phyloP scores from a whole-genome alignment of 2,329 filamentous ascomycete species.

The Capronia americana region DNA sequence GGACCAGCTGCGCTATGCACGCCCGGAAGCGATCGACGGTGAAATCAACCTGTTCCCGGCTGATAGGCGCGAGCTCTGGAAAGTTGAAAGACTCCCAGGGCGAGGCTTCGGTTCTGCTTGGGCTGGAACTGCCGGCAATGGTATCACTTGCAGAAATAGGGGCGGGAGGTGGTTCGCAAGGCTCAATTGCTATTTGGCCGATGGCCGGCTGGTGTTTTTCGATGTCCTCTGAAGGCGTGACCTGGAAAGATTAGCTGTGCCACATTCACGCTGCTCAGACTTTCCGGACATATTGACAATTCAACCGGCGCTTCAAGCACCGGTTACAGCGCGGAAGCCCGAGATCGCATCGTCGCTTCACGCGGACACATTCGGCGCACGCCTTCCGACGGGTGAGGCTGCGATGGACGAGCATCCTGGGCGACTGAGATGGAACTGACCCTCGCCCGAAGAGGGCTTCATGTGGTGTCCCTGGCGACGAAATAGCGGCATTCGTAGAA shows the following conservation, averaged over 20 bases:
- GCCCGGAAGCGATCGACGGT: neutral
- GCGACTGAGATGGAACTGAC: neutral
- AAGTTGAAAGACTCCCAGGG: constrained; percentile 7
- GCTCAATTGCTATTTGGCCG: no score
- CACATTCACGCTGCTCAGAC: neutral
- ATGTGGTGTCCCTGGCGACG: no score
- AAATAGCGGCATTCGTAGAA: neutral
- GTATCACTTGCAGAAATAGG: no score
- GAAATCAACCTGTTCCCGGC: constrained; percentile 15
- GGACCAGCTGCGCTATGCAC: constrained; percentile 9
- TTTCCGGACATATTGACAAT: constrained; percentile 3
- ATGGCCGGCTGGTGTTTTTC: neutral
- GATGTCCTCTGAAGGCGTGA: neutral
- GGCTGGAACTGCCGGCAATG: neutral
- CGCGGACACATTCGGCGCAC: neutral
- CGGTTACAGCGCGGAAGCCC: constrained; percentile 6
- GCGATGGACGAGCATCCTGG: constrained; percentile 12
- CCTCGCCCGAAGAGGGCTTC: no score
- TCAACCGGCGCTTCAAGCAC: neutral
- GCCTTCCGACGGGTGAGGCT: constrained; percentile 10
- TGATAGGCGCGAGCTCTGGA: constrained; percentile 15
- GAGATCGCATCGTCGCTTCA: constrained; percentile 16
- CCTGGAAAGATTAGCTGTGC: neutral
- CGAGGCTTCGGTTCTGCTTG: neutral
- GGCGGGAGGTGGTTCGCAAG: no score